Percentiles rank a stretch among this genome's conserved stretches.
Conservation (phyloP, 768 basidiomycete genomes). For the Collybia sp. region DNA sequence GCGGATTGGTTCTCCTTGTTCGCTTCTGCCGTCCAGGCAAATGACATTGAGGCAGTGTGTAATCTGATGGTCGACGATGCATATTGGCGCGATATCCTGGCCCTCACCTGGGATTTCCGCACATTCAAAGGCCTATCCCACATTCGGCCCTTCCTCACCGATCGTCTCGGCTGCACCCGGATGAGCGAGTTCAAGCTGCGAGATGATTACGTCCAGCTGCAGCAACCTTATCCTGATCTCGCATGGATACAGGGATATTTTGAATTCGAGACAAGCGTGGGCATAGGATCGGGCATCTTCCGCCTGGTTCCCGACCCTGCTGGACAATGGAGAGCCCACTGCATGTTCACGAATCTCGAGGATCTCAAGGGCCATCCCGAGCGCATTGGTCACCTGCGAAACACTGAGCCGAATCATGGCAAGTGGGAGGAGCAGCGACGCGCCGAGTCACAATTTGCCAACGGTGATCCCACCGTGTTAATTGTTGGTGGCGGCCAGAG, state of each 20-base stretch:
- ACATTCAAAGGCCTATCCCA: constrained; percentile 33
- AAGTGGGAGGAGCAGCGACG: constrained; percentile 40
- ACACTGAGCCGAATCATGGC: constrained; percentile 37
- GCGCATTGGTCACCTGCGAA: constrained; percentile 33
- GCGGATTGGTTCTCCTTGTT: constrained; percentile 24
- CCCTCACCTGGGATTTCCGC: constrained; percentile 51
- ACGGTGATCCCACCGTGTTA: constrained; percentile 45
- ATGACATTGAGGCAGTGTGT: constrained; percentile 10
- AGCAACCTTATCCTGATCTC: constrained; percentile 32
- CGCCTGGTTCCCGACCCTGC: constrained; percentile 37
- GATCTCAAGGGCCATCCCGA: constrained; percentile 25
- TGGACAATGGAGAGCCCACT: constrained; percentile 47
- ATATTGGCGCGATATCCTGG: constrained; percentile 47
- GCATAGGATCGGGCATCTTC: constrained; percentile 35
- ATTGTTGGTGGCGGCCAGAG: constrained; percentile 59
- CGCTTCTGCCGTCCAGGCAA: constrained; percentile 4
- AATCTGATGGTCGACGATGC: constrained; percentile 18
- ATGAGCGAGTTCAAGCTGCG: constrained; percentile 25
- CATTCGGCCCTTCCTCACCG: constrained; percentile 33
- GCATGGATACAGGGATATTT: constrained; percentile 45
- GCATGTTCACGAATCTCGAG: constrained; percentile 42
- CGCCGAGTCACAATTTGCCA: constrained; percentile 34
- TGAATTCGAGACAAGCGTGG: constrained; percentile 37
- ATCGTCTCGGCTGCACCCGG: constrained; percentile 25
- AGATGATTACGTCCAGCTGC: constrained; percentile 20